Evolutionary conservation across 116 monocot genomes (phyloP), one percentile per base, ranked within the genome.

Genomic region (Papilionanthe hybrid): DNA sequence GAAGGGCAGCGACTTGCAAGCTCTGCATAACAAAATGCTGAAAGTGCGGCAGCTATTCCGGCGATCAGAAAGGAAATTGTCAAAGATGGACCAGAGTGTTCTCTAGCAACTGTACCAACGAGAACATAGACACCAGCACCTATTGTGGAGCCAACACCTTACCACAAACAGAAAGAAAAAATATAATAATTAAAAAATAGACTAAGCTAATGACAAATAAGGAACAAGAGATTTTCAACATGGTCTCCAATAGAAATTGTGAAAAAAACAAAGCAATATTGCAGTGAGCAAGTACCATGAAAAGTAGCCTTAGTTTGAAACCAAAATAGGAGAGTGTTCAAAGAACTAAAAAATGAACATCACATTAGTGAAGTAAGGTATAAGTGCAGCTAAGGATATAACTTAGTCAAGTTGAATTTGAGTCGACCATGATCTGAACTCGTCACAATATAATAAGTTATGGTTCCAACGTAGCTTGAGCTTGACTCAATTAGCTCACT

Each of bases 101-200:
- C 99, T 81, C 92, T 80, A 75, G 99, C 99, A 82, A 99, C 95
- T 43, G 99, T 95, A 79, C 99, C 99, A 25, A 99, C 92, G 75
- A 99, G 95, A 77, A 99, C 95, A 86, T 99, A 99, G 5, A 99
- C 99, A 60, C 99, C 99, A 29, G 99, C 99, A 76, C 99, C 99
- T 72, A 99, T 91, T 13, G 99, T 99, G 11, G 99, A 89, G 44
- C 99, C 99, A 45, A 99, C 92, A 66, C 99, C 99, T 99, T 84
- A 75, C 56, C 75, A 53, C 23, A 50, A 10, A 47, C 44, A 27
- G 50, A 75, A 28, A 49, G 27, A 48, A 42, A n/a, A n/a, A n/a
- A n/a, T n/a, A 8, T 37, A 20, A 8, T 44, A 32, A 42, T 32
- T 23, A 0, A 48, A 22, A 75, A 12, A 9, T 4, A 32, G 37